Evolutionary conservation across 2,329 filamentous ascomycete species (phyloP), one percentile per base, ranked within the genome.

Genomic region (Exophiala phaeomuriformis): DNA sequence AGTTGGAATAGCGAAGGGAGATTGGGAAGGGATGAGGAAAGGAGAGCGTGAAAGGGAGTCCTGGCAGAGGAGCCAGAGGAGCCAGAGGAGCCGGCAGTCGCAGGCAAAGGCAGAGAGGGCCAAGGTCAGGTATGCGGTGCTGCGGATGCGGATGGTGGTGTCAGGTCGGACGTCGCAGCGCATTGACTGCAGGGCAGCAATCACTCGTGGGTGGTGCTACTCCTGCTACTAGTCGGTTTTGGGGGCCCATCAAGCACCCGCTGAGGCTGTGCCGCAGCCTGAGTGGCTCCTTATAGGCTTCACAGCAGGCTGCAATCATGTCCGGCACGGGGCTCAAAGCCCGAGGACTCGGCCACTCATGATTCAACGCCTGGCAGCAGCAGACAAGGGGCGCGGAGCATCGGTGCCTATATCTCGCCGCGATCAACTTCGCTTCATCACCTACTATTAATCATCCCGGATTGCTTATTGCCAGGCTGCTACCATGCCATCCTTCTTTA

Each of bases 251-350:
- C 28, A 46, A 46, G 33, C 44, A 46, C 46, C 19, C 10, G 41
- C 47, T 55, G 53, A 56, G 53, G 53, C 53, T 56, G 53, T 56
- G 53, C 42, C 46, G 39, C 30, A 31, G 53, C 42, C 46, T 33
- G 19, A 31, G 41, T 45, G 3, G 7, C 39, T 41, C 19, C 7
- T n/a, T 8, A 37, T 4, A 45, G 29, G 29, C 42, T 45, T 33
- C 31, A 45, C 42, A 33, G 12, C 42, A 10, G 5, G 28, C 6
- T 10, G 37, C 5, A 27, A 43, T 8, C 27, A 29, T 6, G 7
- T 28, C 9, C 8, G 6, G 41, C 41, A n/a, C 29, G 4, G 19
- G 7, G 19, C 41, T 10, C 6, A 5, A 7, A 19, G 41, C 29
- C 44, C 31, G 5, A 19, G 4, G 3, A 10, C 9, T 7, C 9